Conservation (phyloP, 2,329 filamentous ascomycete species). For the Ophiocordyceps polyrhachis-furcata region DNA sequence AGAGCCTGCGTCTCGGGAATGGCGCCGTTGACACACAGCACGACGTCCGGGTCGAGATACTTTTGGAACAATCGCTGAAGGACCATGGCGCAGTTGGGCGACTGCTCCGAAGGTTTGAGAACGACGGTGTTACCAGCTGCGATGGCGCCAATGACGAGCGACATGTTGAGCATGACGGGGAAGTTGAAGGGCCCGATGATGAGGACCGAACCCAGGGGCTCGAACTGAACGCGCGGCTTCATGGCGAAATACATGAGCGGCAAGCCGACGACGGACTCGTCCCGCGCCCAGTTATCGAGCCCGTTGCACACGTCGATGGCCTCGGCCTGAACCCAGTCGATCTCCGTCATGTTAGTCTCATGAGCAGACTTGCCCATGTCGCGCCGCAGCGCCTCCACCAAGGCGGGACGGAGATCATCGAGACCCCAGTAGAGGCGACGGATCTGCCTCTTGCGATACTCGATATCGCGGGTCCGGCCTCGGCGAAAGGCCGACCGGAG, state of each 20-base stretch:
- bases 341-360: constrained; percentile 58
- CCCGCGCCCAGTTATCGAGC: constrained; percentile 64
- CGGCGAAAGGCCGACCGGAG: constrained; percentile 54
- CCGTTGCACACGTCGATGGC: constrained; percentile 62
- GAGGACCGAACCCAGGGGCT: constrained; percentile 67
- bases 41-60: constrained; percentile 59
- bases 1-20: constrained; percentile 65
- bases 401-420: constrained; percentile 54
- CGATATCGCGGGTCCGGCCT: constrained; percentile 64
- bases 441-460: constrained; percentile 71
- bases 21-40: constrained; percentile 61
- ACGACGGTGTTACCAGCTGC: constrained; percentile 79
- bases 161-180: constrained; percentile 63
- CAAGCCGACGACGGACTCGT: constrained; percentile 57
- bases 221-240: constrained; percentile 62
- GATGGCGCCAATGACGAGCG: constrained; percentile 75
- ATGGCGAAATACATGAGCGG: constrained; percentile 48
- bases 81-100: constrained; percentile 58
- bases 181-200: constrained; percentile 93
- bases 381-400: constrained; percentile 55
- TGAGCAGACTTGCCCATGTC: constrained; percentile 65
- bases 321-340: constrained; percentile 64
- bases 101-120: constrained; percentile 76
- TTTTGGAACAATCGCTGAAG: constrained; percentile 61
- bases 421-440: constrained; percentile 91